Evolutionary conservation across 208 protist species (phyloP).

Genomic region (Borovskyia barvae): DNA sequence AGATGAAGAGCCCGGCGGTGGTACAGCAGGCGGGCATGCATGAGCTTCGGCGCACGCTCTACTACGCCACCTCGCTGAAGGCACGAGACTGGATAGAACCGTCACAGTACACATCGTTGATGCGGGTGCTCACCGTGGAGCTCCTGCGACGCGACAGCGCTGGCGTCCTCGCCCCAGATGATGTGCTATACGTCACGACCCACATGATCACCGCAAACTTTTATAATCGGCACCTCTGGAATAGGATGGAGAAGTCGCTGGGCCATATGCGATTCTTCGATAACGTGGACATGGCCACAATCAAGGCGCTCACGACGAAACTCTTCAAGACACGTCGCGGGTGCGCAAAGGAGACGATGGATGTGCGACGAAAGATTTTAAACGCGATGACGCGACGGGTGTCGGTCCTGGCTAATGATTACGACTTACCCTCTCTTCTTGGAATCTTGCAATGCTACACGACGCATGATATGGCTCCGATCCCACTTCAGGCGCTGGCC

Average conservation of each 20-base stretch:
- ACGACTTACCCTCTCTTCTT: constrained; percentile 82
- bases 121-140: constrained; percentile 85
- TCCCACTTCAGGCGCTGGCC: constrained; percentile 68
- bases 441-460: constrained; percentile 90
- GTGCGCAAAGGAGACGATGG: constrained; percentile 75
- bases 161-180: constrained; percentile 79
- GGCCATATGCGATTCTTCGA: constrained; percentile 56
- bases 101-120: constrained; percentile 58
- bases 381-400: constrained; percentile 72
- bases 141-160: constrained; percentile 76
- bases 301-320: constrained; percentile 86
- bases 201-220: constrained; percentile 84
- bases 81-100: constrained; percentile 64
- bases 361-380: constrained; percentile 83
- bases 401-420: constrained; percentile 81
- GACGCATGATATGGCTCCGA: constrained; percentile 79
- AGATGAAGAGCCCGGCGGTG: constrained; percentile 50
- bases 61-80: constrained; percentile 80
- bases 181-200: constrained; percentile 86
- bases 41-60: constrained; percentile 83
- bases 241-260: constrained; percentile 75
- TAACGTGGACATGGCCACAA: constrained; percentile 70
- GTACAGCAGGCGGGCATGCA: constrained; percentile 86
- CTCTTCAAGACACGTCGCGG: constrained; percentile 86
- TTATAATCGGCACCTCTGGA: constrained; percentile 89